A percentile compares a stretch with the other conserved stretches of the same genome.
Conservation (phyloP, 108 stramenopile species). For the Seminavis robusta region DNA sequence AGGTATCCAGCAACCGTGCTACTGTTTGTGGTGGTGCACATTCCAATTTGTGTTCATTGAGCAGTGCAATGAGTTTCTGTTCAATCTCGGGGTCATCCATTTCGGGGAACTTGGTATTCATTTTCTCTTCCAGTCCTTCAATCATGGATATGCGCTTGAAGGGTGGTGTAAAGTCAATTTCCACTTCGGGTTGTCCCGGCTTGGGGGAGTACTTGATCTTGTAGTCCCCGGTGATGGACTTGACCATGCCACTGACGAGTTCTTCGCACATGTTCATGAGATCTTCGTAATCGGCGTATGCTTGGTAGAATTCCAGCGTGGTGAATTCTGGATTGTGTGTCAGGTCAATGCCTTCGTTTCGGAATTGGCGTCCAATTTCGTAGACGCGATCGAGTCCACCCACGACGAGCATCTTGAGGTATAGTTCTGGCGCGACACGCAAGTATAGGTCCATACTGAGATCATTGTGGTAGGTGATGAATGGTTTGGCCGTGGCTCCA, state of each 20-base stretch:
- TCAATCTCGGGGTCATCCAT: constrained; percentile 86
- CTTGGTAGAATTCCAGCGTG: constrained; percentile 98
- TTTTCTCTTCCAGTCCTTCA: constrained; percentile 91
- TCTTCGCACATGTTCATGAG: constrained; percentile 98
- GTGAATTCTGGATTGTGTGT: constrained; percentile 99
- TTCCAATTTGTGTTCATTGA: constrained; percentile 77
- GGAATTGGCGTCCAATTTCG: constrained; percentile 99
- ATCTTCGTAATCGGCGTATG: constrained; percentile 99
- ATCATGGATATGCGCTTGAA: constrained; percentile 97
- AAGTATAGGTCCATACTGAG: constrained; percentile 93
- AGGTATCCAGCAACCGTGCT: constrained; percentile 93
- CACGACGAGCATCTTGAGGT: constrained; percentile 97
- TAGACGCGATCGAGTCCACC: constrained; percentile 99
- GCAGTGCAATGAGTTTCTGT: constrained; percentile 65
- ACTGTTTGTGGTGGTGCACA: constrained; percentile 95
- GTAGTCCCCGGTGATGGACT: constrained; percentile 90
- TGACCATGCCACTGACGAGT: constrained; percentile 94
- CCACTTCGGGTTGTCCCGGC: constrained; percentile 81
- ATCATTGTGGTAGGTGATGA: constrained; percentile 98
- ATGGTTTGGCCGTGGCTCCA: constrained; percentile 97
- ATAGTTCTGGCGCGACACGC: constrained; percentile 96
- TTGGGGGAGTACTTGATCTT: constrained; percentile 96
- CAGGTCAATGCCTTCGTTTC: constrained; percentile 99
- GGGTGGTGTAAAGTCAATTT: constrained; percentile 98
- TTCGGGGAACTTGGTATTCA: constrained; percentile 79